Base-by-base conservation (phyloP, 139 green algal genomes). In the Tetradesmus obliquus region DNA sequence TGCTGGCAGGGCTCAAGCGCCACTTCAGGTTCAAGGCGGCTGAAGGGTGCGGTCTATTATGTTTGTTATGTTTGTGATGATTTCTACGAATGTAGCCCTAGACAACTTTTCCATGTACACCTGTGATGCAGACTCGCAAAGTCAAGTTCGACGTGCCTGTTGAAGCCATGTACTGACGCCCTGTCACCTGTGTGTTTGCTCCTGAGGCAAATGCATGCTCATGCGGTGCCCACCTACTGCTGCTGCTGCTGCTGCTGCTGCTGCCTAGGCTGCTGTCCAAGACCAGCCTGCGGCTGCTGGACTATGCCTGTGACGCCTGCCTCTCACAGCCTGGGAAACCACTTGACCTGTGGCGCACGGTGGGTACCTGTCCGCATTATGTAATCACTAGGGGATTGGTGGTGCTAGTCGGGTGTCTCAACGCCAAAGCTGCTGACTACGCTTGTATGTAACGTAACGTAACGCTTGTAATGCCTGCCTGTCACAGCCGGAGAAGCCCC, bases 1-100 rank as follows among this genome's bases (percentile, higher is more conserved):
- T 97, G 58, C 89, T 96, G 66, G 90, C 91, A 8, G 96, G 96
- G 20, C 76, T 97, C 12, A 97, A 97, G 93, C 94, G 95, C 51
- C 96, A 97, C 93, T 96, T 96, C 91, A 91, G 95, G 81, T 88
- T 62, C 82, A 97, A 96, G 93, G 88, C 92, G 55, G n/a, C 92
- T 2, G 88, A 95, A 60, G 95, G 60, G 4, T 20, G 22, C 45
- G n/a, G 1, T 62, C 51, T 55, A 32, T 55, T 54, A 45, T 12
- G 45, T 20, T 1, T 45, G 32, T 45, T 45, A 45, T 45, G 32
- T 45, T 45, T 45, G 32, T 45, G 32, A 45, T 45, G 32, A 45
- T 45, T 45, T 45, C 32, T 45, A 45, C 32, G 32, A 45, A 45
- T 45, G 32, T 45, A 45, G 32, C 32, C 32, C 32, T 45, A 45